These are phyloP conservation scores for Tetracentron sinense DNA, from an alignment of 164 flowering plant species.

Conservation along the genomic window DNA sequence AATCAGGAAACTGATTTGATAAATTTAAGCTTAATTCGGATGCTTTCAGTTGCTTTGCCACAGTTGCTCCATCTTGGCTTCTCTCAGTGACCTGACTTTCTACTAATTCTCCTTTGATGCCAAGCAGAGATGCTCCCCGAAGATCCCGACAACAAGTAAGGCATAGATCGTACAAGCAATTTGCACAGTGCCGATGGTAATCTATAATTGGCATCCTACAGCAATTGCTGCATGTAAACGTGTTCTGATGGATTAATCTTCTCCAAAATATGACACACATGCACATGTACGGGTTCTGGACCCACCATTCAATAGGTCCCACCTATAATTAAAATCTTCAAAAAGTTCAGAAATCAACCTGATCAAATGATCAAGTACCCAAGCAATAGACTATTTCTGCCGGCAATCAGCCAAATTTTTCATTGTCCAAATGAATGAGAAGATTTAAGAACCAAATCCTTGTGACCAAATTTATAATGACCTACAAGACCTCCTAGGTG, in stretches of 20 bases:
- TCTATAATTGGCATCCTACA: constrained; percentile 86
- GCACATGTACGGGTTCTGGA: background rate
- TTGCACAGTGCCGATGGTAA: constrained; percentile 85
- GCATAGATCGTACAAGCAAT: constrained; percentile 84
- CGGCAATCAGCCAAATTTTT: too few species aligned
- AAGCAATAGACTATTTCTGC: too few species aligned
- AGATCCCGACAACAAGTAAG: constrained; percentile 84
- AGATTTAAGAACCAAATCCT: background rate
- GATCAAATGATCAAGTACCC: background rate
- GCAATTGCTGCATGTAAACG: constrained; percentile 56
- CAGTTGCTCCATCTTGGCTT: constrained; percentile 27
- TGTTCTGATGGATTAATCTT: background rate
- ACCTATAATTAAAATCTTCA: background rate
- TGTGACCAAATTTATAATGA: background rate
- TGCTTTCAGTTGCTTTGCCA: constrained; percentile 17
- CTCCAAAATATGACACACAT: constrained; percentile 1
- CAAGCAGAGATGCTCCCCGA: constrained; percentile 42
- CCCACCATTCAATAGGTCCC: background rate
- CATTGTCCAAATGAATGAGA: background rate
- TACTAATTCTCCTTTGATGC: constrained; percentile 15
- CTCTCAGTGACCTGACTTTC: constrained; percentile 23
- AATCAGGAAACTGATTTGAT: constrained; percentile 41
- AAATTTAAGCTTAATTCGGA: constrained; percentile 28
- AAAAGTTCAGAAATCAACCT: background rate
- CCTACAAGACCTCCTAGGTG: background rate